phyloP scores from a whole-genome alignment of 148 eudicot species.

The Beta vulgaris region DNA sequence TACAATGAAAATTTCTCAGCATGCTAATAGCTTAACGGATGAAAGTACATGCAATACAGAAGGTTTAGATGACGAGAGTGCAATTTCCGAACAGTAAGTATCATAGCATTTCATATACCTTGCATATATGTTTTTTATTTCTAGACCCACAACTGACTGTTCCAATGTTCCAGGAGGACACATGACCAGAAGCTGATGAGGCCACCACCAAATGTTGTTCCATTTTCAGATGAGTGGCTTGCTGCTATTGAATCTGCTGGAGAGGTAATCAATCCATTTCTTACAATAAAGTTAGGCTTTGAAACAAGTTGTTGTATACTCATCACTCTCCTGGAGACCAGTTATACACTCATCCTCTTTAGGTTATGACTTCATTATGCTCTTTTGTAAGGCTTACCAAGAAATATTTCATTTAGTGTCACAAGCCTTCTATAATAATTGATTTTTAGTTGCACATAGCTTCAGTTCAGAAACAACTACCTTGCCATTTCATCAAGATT shows the following conservation, averaged over 20 bases:
- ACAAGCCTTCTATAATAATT: not conserved
- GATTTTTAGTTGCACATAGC: not conserved
- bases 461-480: not conserved
- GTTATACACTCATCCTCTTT: not conserved
- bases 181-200: constrained; percentile 33
- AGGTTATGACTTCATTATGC: not conserved
- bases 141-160: constrained; percentile 1
- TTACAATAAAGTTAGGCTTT: not conserved
- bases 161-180: constrained; percentile 43
- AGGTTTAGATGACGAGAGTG: constrained; percentile 20
- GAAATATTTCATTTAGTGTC: not conserved
- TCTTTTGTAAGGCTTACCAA: too few relatives aligned
- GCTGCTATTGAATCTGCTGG: constrained; percentile 98
- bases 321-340: not conserved
- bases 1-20: constrained; percentile 11
- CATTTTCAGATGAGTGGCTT: constrained; percentile 98
- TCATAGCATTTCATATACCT: not conserved
- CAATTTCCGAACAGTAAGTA: constrained; percentile 32
- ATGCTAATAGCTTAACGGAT: constrained; percentile 3
- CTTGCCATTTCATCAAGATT: not conserved
- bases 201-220: constrained; percentile 59
- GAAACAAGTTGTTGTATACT: not conserved
- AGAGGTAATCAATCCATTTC: constrained; percentile 63
- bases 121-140: not conserved
- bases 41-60: constrained; percentile 22